Conservation (phyloP, 148 eudicot species). For the Diospyros kaki region DNA sequence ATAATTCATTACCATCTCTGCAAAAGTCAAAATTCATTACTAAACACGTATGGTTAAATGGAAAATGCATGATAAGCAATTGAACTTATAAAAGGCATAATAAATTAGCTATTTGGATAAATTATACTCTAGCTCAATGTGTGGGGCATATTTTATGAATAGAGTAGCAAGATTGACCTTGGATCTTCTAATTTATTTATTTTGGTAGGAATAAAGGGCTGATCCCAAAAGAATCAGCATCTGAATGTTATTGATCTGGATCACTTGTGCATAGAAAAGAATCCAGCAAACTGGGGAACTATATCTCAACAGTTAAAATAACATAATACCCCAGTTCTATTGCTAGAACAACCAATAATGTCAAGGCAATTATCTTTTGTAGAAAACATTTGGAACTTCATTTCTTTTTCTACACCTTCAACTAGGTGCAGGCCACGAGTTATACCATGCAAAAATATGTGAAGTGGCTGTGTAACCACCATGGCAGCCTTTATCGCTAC, state of each 20-base stretch:
- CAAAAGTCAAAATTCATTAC: slow-evolving; percentile 20
- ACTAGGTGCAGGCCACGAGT: neutral
- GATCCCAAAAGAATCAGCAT: neutral
- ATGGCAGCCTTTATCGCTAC: neutral
- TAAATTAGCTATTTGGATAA: neutral
- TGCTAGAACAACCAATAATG: neutral
- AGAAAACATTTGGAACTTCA: neutral
- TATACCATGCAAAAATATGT: neutral
- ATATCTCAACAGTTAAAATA: neutral
- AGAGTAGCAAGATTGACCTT: neutral
- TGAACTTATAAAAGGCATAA: neutral
- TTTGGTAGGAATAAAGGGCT: neutral
- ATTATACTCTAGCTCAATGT: neutral
- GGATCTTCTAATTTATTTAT: neutral
- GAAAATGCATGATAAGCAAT: neutral
- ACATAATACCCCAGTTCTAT: neutral
- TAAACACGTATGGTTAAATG: neutral
- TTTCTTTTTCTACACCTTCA: neutral
- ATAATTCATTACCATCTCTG: slow-evolving; percentile 83
- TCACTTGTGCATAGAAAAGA: neutral
- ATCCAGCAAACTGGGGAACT: neutral
- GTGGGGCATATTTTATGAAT: neutral
- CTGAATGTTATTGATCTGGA: neutral
- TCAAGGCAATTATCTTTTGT: neutral
- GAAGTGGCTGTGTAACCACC: neutral